Evolutionary conservation across 257 asterid species (phyloP), one percentile per base, ranked within the genome.

Genomic region (Solanum ossicruentum): DNA sequence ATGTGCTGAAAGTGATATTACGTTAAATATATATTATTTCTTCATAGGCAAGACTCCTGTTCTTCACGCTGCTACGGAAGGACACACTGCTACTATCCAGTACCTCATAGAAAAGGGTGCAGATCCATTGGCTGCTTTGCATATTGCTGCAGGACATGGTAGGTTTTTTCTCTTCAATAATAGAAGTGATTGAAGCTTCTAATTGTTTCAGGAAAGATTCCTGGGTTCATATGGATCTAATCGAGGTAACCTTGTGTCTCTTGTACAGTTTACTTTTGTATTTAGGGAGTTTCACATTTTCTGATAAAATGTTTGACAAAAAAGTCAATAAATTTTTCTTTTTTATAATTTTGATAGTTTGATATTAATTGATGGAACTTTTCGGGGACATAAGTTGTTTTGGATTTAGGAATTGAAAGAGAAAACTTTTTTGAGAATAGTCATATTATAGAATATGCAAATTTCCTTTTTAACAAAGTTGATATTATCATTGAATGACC

Each of bases 71-170:
- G 96, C 99, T 60, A 86, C 96, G 75, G 95, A 91, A 88, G 98
- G 97, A 66, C 98, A 97, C 85, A 91, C 93, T 80, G 89, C 86
- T 73, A 91, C 96, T 71, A 94, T 97, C 54, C 92, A 91, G 84
- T 97, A 93, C 90, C 97, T 97, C 43, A 66, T 92, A 21, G 91
- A 97, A 72, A 57, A 85, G 77, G 98, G 98, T 75, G 99, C 97
- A 11, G 92, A 97, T 90, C 94, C 94, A 78, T 98, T 98, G 84
- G 87, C 93, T 49, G 97, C 98, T 84, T 84, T 97, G 90, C 99
- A 97, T 88, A 94, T 92, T 86, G 66, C 95, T 73, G 97, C 98
- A 0, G 97, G 97, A 89, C 89, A 86, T 87, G 99, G 99, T 93
- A 83, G 52, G 75, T 49, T 85, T 61, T 49, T 26, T 55, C 80